Base-by-base conservation (phyloP, 129 eudicot genomes). In the Smallanthus sonchifolius region DNA sequence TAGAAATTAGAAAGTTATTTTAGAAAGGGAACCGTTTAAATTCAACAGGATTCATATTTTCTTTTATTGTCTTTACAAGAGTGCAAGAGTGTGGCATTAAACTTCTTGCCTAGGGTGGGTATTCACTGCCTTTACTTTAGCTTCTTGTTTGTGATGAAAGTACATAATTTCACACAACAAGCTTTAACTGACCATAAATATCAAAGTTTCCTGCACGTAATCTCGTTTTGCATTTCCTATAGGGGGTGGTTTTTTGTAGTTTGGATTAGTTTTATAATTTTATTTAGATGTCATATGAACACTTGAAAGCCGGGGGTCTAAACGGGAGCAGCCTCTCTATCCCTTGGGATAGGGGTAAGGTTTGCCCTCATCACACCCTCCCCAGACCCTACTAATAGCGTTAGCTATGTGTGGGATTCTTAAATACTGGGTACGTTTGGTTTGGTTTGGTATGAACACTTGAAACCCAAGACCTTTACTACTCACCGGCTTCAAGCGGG, bases 161-260 rank as follows among this genome's bases (percentile, higher is more conserved):
- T 20, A 37, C 19, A 2, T 19, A 37, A 54, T 7, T 13, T 69
- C n/a, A 70, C 51, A 52, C 17, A 19, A 54, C 49, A 72, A 37
- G 49, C 67, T 72, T 55, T 72, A 8, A 51, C 64, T 51, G 49
- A 70, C 10, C 39, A 55, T 72, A 38, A 56, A 56, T 40, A 57
- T 39, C 20, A 39, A 56, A 28, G 54, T 40, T 39, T 38, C 15
- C 52, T 56, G 55, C 67, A 56, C 6, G 38, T 39, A 55, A 67
- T 67, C 30, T 56, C 49, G 20, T 72, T 51, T 38, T 49, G 67
- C 67, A 55, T 72, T 42, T 72, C 67, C 3, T 54, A 52, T 54
- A n/a, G 15, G 48, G 19, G 49, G 65, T 17, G 51, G 36, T 37
- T 0, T 39, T 70, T 48, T 70, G 36, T 70, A 14, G 32, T 5